Base-by-base conservation (phyloP, 164 flowering plant genomes). In the Kalanchoe fedtschenkoi region DNA sequence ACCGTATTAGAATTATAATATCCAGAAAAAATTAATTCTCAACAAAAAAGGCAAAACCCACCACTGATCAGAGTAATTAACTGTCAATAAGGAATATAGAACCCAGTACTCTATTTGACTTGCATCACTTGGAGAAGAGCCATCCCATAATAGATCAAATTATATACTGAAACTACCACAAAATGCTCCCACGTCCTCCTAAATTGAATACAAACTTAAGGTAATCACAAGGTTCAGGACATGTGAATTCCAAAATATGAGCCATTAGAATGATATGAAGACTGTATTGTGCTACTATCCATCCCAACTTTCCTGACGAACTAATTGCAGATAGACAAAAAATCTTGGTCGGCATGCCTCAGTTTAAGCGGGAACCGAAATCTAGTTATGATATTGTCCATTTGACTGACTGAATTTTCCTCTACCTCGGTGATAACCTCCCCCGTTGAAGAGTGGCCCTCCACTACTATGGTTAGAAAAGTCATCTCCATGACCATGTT, bases 401-500 rank as follows among this genome's bases (percentile, higher is more conserved):
- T 71, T 65, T 26, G 75, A 65, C 28, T 71, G 84, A 41, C 69
- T 69, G 30, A 66, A 80, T 58, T 83, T 75, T 46, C 84, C 81
- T 75, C 81, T 77, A n/a, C 79, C 78, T 61, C 47, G 83, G 0
- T 70, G 29, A 64, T 73, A 70, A 55, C 72, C 71, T 43, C 72
- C 76, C 8, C 75, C 77, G 34, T 79, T 64, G 1, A 78, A 77
- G 33, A 73, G 72, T 7, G 65, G 61, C 61, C 71, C 62, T 24
- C 74, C 72, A 54, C 83, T 71, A 6, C 69, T 77, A 35, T 82
- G 73, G 26, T 78, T 77, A 15, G 76, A 68, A 54, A 70, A 77
- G 4, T 78, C 85, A 16, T 78, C 83, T 29, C 77, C 73, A 57
- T 56, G 61, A 44, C 82, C 77, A 68, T 62, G 75, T 7, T 83